Evolutionary conservation across 2,329 filamentous ascomycete species (phyloP).

Genomic region (Fusarium albosuccineum): DNA sequence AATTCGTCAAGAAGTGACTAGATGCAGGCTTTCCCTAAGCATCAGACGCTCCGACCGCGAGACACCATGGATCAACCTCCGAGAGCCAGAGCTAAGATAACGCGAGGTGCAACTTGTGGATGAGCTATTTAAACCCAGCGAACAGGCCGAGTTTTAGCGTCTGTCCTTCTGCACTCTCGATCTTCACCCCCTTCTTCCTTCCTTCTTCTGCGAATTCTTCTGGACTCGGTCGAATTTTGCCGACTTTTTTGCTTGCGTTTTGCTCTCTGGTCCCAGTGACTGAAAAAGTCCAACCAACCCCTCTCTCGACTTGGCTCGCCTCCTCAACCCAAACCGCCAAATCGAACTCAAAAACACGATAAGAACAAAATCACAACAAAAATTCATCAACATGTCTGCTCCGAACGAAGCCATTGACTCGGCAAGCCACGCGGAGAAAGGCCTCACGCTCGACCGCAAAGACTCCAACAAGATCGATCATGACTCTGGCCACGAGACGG

Average conservation of each 20-base stretch:
- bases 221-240: background rate
- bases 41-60: background rate
- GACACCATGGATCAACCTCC: slow-evolving; percentile 10
- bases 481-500: slow-evolving; percentile 12
- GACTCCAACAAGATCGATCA: slow-evolving; percentile 8
- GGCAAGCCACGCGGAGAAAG: slow-evolving; percentile 3
- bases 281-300: background rate
- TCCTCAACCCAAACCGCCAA: background rate
- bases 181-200: background rate
- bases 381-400: background rate
- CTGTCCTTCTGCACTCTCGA: background rate
- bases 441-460: background rate
- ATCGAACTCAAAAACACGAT: background rate
- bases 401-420: background rate
- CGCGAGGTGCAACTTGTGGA: background rate
- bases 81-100: background rate
- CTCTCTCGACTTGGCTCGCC: background rate
- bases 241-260: background rate
- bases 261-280: slow-evolving; percentile 2
- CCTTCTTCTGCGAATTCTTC: background rate
- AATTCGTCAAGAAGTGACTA: background rate
- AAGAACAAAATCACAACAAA: too few relatives aligned
- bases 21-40: background rate
- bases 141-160: background rate
- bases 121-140: slow-evolving; percentile 14